phyloP scores from a whole-genome alignment of 108 stramenopile genomes.

The Nitzschia sp. region DNA sequence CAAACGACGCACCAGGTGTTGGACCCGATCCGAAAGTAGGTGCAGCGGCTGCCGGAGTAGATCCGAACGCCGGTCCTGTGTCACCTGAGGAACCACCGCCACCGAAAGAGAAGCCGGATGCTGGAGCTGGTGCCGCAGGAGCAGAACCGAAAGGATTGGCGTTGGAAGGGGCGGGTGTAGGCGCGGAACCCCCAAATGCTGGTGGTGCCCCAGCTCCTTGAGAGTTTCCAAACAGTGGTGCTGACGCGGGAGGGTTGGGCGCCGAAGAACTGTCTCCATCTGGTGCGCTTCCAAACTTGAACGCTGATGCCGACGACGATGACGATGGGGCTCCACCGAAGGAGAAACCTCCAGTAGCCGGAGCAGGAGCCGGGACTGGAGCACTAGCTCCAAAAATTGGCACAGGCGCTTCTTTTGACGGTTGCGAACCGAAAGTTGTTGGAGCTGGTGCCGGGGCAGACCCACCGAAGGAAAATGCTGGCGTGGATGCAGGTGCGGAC shows the following conservation, averaged over 20 bases:
- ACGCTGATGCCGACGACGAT: background rate
- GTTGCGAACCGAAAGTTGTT: background rate
- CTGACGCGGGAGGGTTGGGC: background rate
- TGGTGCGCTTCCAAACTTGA: background rate
- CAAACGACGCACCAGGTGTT: conserved; percentile 13
- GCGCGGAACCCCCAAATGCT: conserved; percentile 4
- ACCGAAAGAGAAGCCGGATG: conserved; percentile 14
- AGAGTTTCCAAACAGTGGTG: background rate
- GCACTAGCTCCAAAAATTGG: background rate
- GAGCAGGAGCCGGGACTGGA: background rate
- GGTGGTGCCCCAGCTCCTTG: background rate
- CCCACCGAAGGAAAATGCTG: conserved; percentile 10
- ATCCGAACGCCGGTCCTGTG: conserved; percentile 18
- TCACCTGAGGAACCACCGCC: conserved; percentile 1
- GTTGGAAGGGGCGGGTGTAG: background rate
- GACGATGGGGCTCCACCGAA: conserved; percentile 6
- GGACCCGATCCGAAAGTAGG: conserved; percentile 20
- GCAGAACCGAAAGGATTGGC: background rate
- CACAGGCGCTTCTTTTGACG: background rate
- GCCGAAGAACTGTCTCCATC: background rate
- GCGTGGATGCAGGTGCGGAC: background rate
- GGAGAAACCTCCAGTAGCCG: conserved; percentile 2
- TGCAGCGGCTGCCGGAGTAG: conserved; percentile 21
- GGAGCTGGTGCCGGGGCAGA: conserved; percentile 14
- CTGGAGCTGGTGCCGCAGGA: conserved; percentile 5